phyloP scores from a whole-genome alignment of 768 basidiomycete species.

The Rossbeevera mucosa region DNA sequence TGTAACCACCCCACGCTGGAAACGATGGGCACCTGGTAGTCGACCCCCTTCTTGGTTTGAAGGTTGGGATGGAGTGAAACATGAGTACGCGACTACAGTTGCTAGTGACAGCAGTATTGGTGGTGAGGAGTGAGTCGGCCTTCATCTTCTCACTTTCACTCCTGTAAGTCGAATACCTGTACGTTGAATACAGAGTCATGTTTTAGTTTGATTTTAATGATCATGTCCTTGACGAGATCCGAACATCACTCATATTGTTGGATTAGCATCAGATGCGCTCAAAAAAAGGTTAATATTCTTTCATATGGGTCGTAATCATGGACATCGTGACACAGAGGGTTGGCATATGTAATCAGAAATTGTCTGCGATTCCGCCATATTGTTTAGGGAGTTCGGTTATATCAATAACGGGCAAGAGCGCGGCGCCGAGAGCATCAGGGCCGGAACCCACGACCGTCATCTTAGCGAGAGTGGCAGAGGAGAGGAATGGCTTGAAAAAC shows the following conservation, averaged over 20 bases:
- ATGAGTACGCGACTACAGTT: conserved; percentile 42
- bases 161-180: background rate
- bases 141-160: background rate
- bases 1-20: conserved; percentile 14
- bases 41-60: conserved; percentile 39
- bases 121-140: conserved; percentile 18
- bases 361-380: conserved; percentile 66
- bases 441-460: conserved; percentile 74
- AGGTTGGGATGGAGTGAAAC: conserved; percentile 36
- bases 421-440: conserved; percentile 51
- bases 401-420: conserved; percentile 55
- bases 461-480: conserved; percentile 72
- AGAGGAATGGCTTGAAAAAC: conserved; percentile 71
- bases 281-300: background rate
- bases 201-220: background rate
- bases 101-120: conserved; percentile 34
- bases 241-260: background rate
- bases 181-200: background rate
- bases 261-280: background rate
- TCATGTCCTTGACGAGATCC: background rate
- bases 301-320: background rate
- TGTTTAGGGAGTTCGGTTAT: conserved; percentile 55
- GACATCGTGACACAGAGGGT: background rate
- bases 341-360: conserved; percentile 34
- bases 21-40: conserved; percentile 26